Evolutionary conservation across 176 grass and related monocot genomes (phyloP).

Genomic region (Oryza rufipogon): DNA sequence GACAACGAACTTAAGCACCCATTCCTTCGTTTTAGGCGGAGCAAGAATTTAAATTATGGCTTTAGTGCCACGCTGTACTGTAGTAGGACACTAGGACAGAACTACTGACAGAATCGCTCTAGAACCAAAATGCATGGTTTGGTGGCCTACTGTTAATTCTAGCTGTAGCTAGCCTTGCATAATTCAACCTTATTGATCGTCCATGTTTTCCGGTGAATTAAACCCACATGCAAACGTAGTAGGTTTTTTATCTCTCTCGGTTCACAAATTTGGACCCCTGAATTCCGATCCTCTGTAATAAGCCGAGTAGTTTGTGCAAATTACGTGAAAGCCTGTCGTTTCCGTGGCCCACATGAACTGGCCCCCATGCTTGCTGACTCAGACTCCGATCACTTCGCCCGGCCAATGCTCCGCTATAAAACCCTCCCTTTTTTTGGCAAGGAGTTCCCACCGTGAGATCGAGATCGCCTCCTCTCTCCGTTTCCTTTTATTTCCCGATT

Average conservation of each 20-base stretch:
- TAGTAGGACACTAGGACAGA: background rate
- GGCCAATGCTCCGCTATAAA: slow-evolving; percentile 15
- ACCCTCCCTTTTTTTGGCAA: background rate
- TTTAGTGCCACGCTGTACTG: background rate
- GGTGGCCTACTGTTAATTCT: background rate
- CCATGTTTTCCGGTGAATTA: too few species aligned
- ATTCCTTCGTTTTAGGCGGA: background rate
- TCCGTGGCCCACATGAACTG: background rate
- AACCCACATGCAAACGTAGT: background rate
- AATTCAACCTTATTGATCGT: background rate
- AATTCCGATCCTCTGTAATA: background rate
- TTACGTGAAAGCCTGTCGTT: background rate
- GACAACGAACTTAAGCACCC: background rate
- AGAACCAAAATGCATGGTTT: background rate
- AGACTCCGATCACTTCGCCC: slow-evolving; percentile 21
- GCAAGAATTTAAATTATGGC: background rate
- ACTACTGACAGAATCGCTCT: background rate
- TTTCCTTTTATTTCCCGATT: slow-evolving; percentile 34
- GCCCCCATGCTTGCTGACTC: slow-evolving; percentile 32
- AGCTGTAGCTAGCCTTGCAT: background rate
- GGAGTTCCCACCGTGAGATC: background rate
- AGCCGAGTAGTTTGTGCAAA: background rate
- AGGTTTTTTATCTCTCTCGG: background rate
- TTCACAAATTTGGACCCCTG: background rate
- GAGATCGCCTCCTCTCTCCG: background rate